Evolutionary conservation across 129 eudicot species (phyloP).

Genomic region (Daucus carota): DH1_v3.0 NC_030385.2:39120501-39121000

Average conservation of each 20-base stretch:
- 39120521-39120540: constrained; percentile 13
- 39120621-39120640: not conserved
- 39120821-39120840: constrained; percentile 19
- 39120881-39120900: constrained; percentile 53
- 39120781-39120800: not conserved
- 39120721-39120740: not conserved
- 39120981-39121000: not conserved
- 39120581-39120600: not conserved
- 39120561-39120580: constrained; percentile 16
- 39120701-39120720: not conserved
- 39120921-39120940: constrained; percentile 70
- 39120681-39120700: not conserved
- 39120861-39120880: constrained; percentile 51
- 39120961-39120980: constrained; percentile 74
- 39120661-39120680: not conserved
- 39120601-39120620: not conserved
- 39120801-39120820: not conserved
- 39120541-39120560: constrained; percentile 12
- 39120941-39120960: constrained; percentile 60
- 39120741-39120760: not conserved
- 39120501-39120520: constrained; percentile 12
- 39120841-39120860: constrained; percentile 62
- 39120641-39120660: not conserved
- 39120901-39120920: constrained; percentile 63
- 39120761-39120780: not conserved